phyloP scores from a whole-genome alignment of 2,329 filamentous ascomycete species.

The Aspergillus sp. region DNA sequence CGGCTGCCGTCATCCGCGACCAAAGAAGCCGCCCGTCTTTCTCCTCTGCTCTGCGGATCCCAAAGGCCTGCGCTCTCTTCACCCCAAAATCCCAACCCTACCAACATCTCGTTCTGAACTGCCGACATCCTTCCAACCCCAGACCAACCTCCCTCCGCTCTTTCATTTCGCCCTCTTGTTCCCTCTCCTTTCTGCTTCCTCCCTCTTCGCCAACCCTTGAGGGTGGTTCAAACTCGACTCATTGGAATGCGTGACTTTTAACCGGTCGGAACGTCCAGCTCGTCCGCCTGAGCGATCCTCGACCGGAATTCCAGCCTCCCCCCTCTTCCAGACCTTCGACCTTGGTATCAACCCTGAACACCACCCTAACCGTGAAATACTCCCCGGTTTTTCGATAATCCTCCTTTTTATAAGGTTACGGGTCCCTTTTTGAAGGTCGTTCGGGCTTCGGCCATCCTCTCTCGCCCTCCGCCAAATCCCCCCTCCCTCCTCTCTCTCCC shows the following conservation, averaged over 20 bases:
- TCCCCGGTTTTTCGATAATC: constrained; percentile 6
- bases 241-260: constrained; percentile 37
- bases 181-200: not conserved
- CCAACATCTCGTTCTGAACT: no score
- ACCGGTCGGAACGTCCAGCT: constrained; percentile 33
- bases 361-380: constrained; percentile 5
- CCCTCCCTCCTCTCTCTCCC: constrained; percentile 1
- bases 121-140: not conserved
- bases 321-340: constrained; percentile 13
- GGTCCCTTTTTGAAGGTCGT: constrained; percentile 9
- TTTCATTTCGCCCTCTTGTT: not conserved
- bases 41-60: constrained; percentile 19
- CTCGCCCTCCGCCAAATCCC: not conserved
- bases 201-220: constrained; percentile 11
- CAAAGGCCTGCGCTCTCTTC: constrained; percentile 20
- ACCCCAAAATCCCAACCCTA: constrained; percentile 1
- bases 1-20: constrained; percentile 33
- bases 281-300: constrained; percentile 35
- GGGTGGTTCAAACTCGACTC: constrained; percentile 12
- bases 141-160: constrained; percentile 13
- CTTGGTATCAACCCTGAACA: constrained; percentile 7
- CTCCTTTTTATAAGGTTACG: constrained; percentile 7
- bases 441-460: constrained; percentile 17
- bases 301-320: constrained; percentile 23
- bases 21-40: constrained; percentile 17